Percentiles rank a stretch among this genome's conserved stretches.
phyloP scores from a whole-genome alignment of 2,329 filamentous ascomycete species.

The Sporothrix globosa region DNA sequence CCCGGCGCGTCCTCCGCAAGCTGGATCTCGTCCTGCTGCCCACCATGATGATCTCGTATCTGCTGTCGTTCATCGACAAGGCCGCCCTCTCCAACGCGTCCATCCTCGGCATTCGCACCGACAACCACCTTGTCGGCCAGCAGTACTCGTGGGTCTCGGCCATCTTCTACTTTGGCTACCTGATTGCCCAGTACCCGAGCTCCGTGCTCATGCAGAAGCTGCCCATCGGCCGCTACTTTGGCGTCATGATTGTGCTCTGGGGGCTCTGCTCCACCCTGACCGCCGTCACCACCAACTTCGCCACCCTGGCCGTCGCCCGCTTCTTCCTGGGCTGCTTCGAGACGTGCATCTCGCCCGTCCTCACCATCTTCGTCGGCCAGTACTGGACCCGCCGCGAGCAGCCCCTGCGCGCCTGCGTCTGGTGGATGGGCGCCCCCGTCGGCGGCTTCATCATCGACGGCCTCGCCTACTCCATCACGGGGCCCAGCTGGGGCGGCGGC shows the following conservation, averaged over 20 bases:
- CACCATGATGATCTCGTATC: conserved; percentile 28
- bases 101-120: conserved; percentile 32
- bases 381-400: conserved; percentile 34
- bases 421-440: conserved; percentile 31
- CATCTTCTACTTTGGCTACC: conserved; percentile 50
- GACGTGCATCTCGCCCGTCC: conserved; percentile 31
- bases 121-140: conserved; percentile 39
- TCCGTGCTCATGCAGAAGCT: conserved; percentile 48
- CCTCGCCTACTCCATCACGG: conserved; percentile 31
- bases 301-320: conserved; percentile 29
- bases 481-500: conserved; percentile 27
- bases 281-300: conserved; percentile 23
- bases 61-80: conserved; percentile 33
- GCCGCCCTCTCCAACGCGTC: conserved; percentile 31
- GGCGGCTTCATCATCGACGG: conserved; percentile 32
- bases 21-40: conserved; percentile 29
- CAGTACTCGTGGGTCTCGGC: conserved; percentile 51
- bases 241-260: conserved; percentile 47
- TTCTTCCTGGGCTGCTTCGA: conserved; percentile 34
- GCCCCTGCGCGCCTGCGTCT: conserved; percentile 31
- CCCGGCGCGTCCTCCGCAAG: conserved; percentile 22
- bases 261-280: conserved; percentile 17
- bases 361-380: conserved; percentile 31
- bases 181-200: conserved; percentile 47
- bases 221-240: conserved; percentile 49